These are phyloP conservation scores for Stereum hirsutum DNA, from an alignment of 1,284 basidiomycete genomes.

Conservation along the genomic window DNA sequence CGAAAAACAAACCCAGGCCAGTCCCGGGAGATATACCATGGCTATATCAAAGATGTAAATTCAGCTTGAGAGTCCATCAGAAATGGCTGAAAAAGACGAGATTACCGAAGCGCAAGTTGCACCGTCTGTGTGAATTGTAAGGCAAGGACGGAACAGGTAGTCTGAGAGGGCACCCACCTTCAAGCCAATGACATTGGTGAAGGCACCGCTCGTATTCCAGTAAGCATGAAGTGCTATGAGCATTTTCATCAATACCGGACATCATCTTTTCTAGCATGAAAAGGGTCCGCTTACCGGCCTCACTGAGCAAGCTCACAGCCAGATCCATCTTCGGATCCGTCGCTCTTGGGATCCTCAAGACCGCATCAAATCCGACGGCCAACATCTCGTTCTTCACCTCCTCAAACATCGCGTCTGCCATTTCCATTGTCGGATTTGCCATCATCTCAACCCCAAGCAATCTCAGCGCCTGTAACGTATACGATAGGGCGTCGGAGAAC, in stretches of 20 bases:
- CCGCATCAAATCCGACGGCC: constrained; percentile 57
- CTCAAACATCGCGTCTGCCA: constrained; percentile 55
- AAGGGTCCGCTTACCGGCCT: constrained; percentile 38
- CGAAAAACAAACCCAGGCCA: constrained; percentile 62
- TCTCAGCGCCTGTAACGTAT: constrained; percentile 50
- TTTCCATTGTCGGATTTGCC: constrained; percentile 36
- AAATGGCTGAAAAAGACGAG: constrained; percentile 2
- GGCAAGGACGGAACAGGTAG: not conserved
- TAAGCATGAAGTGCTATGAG: constrained; percentile 53
- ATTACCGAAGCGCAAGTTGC: constrained; percentile 54
- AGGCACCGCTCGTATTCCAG: constrained; percentile 50
- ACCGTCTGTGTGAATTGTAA: constrained; percentile 36
- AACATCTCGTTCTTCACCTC: constrained; percentile 62
- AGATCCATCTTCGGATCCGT: constrained; percentile 49
- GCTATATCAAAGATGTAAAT: constrained; percentile 23
- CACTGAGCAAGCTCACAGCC: constrained; percentile 53
- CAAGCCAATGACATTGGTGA: constrained; percentile 54
- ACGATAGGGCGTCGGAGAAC: constrained; percentile 44
- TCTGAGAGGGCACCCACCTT: constrained; percentile 34
- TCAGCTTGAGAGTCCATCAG: constrained; percentile 2
- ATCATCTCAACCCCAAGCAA: constrained; percentile 54
- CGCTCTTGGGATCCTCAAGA: constrained; percentile 50
- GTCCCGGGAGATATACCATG: constrained; percentile 60
- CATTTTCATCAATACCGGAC: too few relatives aligned
- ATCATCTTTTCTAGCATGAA: not conserved